Conservation (phyloP, 345 rosid species). For the Boechera stricta region DNA sequence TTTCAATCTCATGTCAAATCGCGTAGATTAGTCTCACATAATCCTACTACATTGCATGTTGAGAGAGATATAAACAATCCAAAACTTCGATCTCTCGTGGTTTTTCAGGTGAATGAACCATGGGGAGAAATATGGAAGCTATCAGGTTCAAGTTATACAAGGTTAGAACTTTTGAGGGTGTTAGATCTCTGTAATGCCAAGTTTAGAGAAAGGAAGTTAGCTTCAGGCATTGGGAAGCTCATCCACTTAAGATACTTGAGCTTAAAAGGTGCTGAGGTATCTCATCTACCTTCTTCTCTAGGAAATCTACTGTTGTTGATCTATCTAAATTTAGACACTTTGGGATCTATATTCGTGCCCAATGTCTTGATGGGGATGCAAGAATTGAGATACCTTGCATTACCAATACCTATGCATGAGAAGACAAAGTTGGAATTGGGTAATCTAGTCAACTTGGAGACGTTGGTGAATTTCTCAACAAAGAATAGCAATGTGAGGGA, state of each 20-base stretch:
- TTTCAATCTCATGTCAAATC: not conserved
- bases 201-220: slow-evolving; percentile 1
- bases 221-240: slow-evolving; percentile 40
- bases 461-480: not conserved
- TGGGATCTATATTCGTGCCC: not conserved
- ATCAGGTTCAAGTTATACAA: not conserved
- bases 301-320: slow-evolving; percentile 18
- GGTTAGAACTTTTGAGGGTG: slow-evolving; percentile 32
- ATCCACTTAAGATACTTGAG: slow-evolving; percentile 42
- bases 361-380: slow-evolving; percentile 17
- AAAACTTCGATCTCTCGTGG: too few relatives aligned
- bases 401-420: not conserved
- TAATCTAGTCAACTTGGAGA: not conserved
- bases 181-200: slow-evolving; percentile 36
- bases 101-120: not conserved
- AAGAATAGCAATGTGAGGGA: not conserved
- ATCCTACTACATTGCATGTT: not conserved
- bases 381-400: slow-evolving; percentile 2
- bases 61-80: too few relatives aligned
- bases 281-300: slow-evolving; percentile 35
- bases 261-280: not conserved
- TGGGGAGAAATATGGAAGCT: too few relatives aligned
- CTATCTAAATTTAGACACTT: slow-evolving; percentile 4
- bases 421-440: not conserved
- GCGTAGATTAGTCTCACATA: slow-evolving; percentile 39